Base-by-base conservation (phyloP, 345 rosid genomes). In the Corchorus olitorius region DNA sequence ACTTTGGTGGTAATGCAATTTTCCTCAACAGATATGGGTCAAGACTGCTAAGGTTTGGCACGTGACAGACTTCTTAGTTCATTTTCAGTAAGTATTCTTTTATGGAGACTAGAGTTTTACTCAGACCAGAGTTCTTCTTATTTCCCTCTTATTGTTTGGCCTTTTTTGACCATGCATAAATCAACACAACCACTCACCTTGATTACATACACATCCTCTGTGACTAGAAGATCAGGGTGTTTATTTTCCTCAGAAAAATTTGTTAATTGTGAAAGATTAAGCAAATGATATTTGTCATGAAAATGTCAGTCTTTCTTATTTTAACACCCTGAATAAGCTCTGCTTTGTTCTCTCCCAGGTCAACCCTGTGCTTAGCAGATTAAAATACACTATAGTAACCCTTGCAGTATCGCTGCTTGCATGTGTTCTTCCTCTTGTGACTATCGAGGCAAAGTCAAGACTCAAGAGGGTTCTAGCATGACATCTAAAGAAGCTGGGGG, bases 11-110 rank as follows among this genome's bases (percentile, higher is more conserved):
- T 65, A 33, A 68, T 27, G 33, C 17, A 3, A 11, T 55, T 52
- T 68, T 73, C 49, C 55, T 75, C 14, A 65, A 79, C 87, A 94
- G 97, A 84, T 94, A n/a, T 92, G 97, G 98, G 97, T 93, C 80
- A 94, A 94, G 88, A 91, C 94, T 77, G 91, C 98, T 67, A 83
- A 82, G n/a, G n/a, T n/a, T n/a, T n/a, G n/a, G n/a, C n/a, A n/a
- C n/a, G n/a, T n/a, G n/a, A n/a, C n/a, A n/a, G 97, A 75, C 98
- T 94, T 80, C 97, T 94, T 11, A 94, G 97, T 73, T 91, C 97
- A 55, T 92, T 89, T 80, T 80, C 94, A 2, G 98, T 92, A 81
- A 84, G 89, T 72, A 72, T 33, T 37, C 15, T 33, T 35, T 13
- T 37, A n/a, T 59, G n/a, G n/a, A n/a, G n/a, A n/a, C n/a, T 35